Percentiles rank a stretch among this genome's conserved stretches.
Evolutionary conservation across 495 filamentous ascomycete species (phyloP).

Genomic region (Aspergillus nidulans): DNA sequence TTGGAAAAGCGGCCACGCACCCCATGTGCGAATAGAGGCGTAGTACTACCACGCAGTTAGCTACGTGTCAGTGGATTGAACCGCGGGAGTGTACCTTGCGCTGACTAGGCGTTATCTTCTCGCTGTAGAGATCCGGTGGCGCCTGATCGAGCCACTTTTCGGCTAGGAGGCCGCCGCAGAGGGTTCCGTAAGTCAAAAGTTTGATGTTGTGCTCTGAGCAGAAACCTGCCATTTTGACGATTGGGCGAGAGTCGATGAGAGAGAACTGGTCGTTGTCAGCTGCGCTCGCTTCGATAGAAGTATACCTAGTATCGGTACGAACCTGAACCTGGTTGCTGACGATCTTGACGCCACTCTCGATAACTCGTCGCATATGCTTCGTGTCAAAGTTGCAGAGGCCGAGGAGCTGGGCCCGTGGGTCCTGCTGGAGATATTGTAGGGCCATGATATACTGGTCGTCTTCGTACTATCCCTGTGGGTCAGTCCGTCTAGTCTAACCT

Average conservation of each 20-base stretch:
- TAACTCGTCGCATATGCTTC: not conserved
- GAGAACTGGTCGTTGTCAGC: not conserved
- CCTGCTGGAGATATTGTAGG: conserved; percentile 25
- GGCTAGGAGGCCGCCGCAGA: conserved; percentile 42
- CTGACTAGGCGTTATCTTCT: conserved; percentile 39
- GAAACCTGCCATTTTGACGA: conserved; percentile 30
- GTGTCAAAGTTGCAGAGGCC: conserved; percentile 44
- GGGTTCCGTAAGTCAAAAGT: conserved; percentile 42
- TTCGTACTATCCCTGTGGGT: conserved; percentile 25
- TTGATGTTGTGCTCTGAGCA: conserved; percentile 36
- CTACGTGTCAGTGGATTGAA: no score
- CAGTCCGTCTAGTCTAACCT: not conserved
- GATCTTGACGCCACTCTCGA: not conserved
- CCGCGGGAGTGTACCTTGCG: conserved; percentile 35
- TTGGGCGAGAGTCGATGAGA: conserved; percentile 8
- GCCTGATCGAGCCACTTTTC: conserved; percentile 32
- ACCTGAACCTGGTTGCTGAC: not conserved
- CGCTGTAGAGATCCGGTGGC: conserved; percentile 31
- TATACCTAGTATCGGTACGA: not conserved
- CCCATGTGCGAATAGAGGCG: conserved; percentile 37
- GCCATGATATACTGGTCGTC: conserved; percentile 36
- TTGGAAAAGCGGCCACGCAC: conserved; percentile 3
- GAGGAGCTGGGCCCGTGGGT: conserved; percentile 27
- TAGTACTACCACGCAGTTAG: conserved; percentile 19
- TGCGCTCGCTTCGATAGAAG: not conserved